A percentile compares a stretch with the other conserved stretches of the same genome.
Evolutionary conservation across 106 monocot species (phyloP).

Genomic region (Ottelia alismoides): DNA sequence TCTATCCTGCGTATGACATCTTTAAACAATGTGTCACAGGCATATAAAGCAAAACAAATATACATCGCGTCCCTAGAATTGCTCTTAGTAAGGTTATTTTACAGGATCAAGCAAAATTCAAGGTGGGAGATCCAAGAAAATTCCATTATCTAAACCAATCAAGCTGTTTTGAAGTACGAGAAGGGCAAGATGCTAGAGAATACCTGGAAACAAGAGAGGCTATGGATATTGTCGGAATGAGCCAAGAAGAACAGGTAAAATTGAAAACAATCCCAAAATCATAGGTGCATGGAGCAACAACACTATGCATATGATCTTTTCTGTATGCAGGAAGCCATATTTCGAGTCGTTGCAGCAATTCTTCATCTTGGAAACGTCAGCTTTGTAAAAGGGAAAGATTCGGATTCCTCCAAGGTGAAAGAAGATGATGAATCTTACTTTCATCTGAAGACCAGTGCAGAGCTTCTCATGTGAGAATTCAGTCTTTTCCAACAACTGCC

Average conservation of each 20-base stretch:
- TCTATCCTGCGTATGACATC: too few relatives aligned
- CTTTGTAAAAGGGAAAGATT: constrained; percentile 76
- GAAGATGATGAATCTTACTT: constrained; percentile 48
- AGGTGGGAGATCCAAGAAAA: constrained; percentile 40
- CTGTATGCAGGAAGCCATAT: constrained; percentile 85
- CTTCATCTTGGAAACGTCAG: constrained; percentile 84
- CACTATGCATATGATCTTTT: too few relatives aligned
- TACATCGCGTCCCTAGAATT: too few relatives aligned
- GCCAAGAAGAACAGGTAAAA: constrained; percentile 52
- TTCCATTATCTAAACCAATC: constrained; percentile 67
- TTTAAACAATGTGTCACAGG: too few relatives aligned
- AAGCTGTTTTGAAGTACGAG: constrained; percentile 50
- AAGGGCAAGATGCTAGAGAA: constrained; percentile 64
- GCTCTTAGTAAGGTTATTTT: too few relatives aligned
- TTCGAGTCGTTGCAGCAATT: constrained; percentile 82
- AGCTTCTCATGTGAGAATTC: constrained; percentile 86
- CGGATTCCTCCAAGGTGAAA: constrained; percentile 70
- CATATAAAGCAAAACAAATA: too few relatives aligned
- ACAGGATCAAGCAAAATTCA: constrained; percentile 50
- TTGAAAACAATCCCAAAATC: too few relatives aligned
- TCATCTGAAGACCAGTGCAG: constrained; percentile 76
- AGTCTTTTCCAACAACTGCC: too few relatives aligned
- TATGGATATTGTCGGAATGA: constrained; percentile 67
- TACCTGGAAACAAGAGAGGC: constrained; percentile 61
- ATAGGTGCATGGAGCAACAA: too few relatives aligned